Evolutionary conservation across 2,329 filamentous ascomycete species (phyloP).

Genomic region (Pseudogymnoascus sp.): DNA sequence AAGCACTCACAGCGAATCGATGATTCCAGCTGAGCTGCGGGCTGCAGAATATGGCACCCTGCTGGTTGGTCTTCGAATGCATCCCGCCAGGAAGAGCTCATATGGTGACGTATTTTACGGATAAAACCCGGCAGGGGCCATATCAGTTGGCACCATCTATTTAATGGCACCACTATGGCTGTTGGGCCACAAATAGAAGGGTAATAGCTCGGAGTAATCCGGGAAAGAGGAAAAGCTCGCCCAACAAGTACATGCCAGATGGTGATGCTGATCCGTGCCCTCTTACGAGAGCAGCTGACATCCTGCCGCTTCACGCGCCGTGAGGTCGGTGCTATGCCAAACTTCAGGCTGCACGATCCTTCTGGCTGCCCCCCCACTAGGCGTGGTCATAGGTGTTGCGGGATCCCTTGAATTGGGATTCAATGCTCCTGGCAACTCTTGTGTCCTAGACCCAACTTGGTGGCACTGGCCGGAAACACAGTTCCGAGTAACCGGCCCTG

Average conservation of each 20-base stretch:
- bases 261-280: not conserved
- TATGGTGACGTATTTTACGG: slow-evolving; percentile 1
- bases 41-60: not conserved
- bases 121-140: not conserved
- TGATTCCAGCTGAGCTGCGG: not conserved
- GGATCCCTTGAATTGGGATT: not conserved
- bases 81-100: not conserved
- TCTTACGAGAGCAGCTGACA: not conserved
- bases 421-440: not conserved
- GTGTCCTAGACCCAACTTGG: not conserved
- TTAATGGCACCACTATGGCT: not conserved
- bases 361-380: not conserved
- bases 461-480: not conserved
- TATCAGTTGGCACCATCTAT: not conserved
- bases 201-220: not conserved
- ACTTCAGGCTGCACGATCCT: not conserved
- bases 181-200: slow-evolving; percentile 1
- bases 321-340: not conserved
- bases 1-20: not conserved
- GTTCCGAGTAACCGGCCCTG: not conserved
- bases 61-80: not conserved
- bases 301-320: not conserved
- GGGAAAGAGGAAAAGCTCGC: not conserved
- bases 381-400: not conserved
- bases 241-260: not conserved